These are phyloP conservation scores for Dioscorea alata DNA, from an alignment of 106 monocot genomes.

Conservation along the genomic window DNA sequence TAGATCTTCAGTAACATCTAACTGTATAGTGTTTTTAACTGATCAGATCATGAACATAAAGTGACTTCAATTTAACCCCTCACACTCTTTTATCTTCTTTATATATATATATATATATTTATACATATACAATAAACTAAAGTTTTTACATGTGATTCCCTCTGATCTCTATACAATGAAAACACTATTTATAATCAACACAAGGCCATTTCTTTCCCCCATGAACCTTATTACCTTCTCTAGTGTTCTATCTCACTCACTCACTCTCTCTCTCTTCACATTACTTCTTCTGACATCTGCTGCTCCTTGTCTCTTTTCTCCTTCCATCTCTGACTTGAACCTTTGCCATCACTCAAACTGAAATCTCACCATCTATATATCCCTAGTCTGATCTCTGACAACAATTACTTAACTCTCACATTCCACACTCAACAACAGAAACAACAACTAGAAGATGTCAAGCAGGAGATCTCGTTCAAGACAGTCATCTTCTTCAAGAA, in stretches of 20 bases:
- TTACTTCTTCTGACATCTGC: background rate
- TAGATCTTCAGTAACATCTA: too few relatives aligned
- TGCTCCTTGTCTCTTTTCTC: background rate
- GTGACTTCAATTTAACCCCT: too few relatives aligned
- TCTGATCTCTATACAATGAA: background rate
- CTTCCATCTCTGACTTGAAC: background rate
- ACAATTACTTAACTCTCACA: background rate
- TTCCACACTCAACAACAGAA: background rate
- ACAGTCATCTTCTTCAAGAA: constrained; percentile 13
- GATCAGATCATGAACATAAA: too few relatives aligned
- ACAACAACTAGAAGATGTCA: constrained; percentile 14
- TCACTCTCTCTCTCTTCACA: background rate
- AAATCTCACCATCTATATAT: background rate
- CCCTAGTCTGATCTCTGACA: background rate
- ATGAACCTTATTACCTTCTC: constrained; percentile 3
- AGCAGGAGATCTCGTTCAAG: constrained; percentile 21
- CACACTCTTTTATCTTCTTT: too few relatives aligned
- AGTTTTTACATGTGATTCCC: background rate
- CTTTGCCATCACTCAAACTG: background rate
- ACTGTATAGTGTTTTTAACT: too few relatives aligned
- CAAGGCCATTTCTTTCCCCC: constrained; percentile 5
- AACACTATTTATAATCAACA: background rate
- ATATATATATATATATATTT: too few relatives aligned
- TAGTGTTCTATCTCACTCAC: background rate
- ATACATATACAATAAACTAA: background rate